Evolutionary conservation across 768 basidiomycete species (phyloP), one percentile per base, ranked within the genome.

Genomic region (Wakefieldia striispora): DNA sequence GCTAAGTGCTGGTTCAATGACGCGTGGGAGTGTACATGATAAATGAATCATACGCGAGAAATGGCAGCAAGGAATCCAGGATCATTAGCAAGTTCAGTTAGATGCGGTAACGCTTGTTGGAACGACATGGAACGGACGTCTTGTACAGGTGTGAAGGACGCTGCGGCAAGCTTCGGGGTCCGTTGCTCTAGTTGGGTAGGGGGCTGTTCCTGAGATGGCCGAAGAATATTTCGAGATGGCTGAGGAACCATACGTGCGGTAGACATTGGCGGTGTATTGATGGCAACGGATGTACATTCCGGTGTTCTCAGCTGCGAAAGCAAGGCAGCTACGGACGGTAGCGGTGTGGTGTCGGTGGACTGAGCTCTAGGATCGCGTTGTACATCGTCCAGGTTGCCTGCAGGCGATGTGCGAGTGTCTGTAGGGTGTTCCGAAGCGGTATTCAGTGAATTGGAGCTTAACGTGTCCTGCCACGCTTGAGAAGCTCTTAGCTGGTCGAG

Each of bases 401-500:
- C 41, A 48, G 24, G 26, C 17, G 50, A 58, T 50, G 44, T 51
- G 35, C 49, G 42, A 45, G 27, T 35, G 8, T 40, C 46, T 47
- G 37, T 4, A 13, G 10, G 49, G 36, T 40, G 45, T 23, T 43
- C 48, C 31, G 51, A 34, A 11, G 29, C 12, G 29, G 10, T 20
- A 20, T 40, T 43, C 3, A 46, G 43, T 17, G 60, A 31, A 20
- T 34, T 46, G 36, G 61, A 42, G 42, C 42, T 63, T 14, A 72
- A 55, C 2, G 72, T 61, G 42, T 83, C 74, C 58, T 84, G 78
- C 87, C 86, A 91, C 20, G 82, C 85, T 57, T 80, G 75, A 4
- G 89, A 91, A 3, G 75, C 67, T 43, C 80, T 74, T 12, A 91
- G 72, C 54, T 80, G 79, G 45, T 90, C 85, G 16, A 93, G 76